Evolutionary conservation across 2,329 filamentous ascomycete genomes (phyloP).

Genomic region (Colletotrichum higginsianum): DNA sequence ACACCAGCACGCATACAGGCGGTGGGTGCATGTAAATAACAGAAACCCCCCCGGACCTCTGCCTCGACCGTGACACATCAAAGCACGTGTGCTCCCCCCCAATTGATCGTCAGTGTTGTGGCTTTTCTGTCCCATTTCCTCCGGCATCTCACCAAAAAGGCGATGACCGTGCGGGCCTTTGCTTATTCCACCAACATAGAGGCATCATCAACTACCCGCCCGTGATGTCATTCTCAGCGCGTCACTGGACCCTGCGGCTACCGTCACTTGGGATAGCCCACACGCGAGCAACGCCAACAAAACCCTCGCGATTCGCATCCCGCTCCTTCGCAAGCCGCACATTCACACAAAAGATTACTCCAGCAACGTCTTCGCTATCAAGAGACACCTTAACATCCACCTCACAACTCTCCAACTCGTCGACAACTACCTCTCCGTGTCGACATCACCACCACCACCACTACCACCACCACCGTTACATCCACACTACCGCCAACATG

Average conservation of each 20-base stretch:
- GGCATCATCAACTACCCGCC: slow-evolving; percentile 28
- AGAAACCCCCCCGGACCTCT: neutral
- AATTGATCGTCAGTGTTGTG: slow-evolving; percentile 4
- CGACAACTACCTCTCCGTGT: neutral
- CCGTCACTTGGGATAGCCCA: neutral
- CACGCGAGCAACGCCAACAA: neutral
- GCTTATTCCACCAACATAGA: slow-evolving; percentile 18
- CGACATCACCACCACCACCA: neutral
- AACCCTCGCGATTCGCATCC: neutral
- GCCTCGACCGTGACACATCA: neutral
- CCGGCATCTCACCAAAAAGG: neutral
- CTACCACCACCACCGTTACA: neutral
- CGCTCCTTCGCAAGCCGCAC: fast-evolving
- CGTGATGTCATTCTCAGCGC: slow-evolving; percentile 34
- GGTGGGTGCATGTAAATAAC: neutral
- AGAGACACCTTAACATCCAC: neutral
- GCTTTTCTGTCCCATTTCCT: neutral
- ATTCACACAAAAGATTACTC: neutral
- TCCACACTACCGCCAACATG: neutral
- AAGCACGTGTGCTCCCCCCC: neutral
- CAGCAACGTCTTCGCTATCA: neutral
- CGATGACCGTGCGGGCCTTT: slow-evolving; percentile 16
- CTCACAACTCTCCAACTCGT: neutral
- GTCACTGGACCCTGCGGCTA: slow-evolving; percentile 3
- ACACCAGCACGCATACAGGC: neutral